phyloP scores from a whole-genome alignment of 495 filamentous ascomycete genomes.

The Neurospora sp. region DNA sequence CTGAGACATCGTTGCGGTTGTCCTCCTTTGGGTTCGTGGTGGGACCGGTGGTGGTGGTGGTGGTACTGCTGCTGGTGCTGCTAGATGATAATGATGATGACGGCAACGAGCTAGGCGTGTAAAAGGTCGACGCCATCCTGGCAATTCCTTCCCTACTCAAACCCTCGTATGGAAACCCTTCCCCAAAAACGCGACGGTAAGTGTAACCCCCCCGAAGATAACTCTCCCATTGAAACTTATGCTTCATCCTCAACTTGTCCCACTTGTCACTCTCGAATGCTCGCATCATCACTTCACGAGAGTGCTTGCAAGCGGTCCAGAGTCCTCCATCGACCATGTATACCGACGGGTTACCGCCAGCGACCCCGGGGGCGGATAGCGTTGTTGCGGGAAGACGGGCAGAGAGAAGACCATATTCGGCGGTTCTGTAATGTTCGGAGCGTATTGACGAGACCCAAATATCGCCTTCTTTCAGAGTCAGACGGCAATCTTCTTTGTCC shows the following conservation, averaged over 20 bases:
- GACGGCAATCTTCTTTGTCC: not conserved
- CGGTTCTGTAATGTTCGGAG: no score
- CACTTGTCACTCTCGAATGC: not conserved
- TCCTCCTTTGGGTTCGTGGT: not conserved
- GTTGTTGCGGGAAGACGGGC: not conserved
- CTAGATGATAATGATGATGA: not conserved
- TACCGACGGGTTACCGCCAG: not conserved
- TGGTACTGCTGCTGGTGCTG: not conserved
- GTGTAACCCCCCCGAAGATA: no score
- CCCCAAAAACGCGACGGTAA: not conserved
- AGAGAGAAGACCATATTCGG: not conserved
- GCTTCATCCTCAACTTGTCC: not conserved
- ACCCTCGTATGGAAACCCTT: not conserved
- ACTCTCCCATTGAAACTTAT: not conserved
- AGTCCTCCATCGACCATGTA: not conserved
- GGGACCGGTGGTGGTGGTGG: not conserved
- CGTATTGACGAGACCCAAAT: not conserved
- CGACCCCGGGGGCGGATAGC: not conserved
- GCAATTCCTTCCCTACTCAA: not conserved
- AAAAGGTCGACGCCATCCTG: not conserved
- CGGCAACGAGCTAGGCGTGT: not conserved
- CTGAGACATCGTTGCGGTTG: not conserved
- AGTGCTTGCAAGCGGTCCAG: not conserved
- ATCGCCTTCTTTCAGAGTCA: not conserved
- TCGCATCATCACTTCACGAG: not conserved